phyloP scores from a whole-genome alignment of 2,329 filamentous ascomycete genomes.

The Hypoxylon sp. region DNA sequence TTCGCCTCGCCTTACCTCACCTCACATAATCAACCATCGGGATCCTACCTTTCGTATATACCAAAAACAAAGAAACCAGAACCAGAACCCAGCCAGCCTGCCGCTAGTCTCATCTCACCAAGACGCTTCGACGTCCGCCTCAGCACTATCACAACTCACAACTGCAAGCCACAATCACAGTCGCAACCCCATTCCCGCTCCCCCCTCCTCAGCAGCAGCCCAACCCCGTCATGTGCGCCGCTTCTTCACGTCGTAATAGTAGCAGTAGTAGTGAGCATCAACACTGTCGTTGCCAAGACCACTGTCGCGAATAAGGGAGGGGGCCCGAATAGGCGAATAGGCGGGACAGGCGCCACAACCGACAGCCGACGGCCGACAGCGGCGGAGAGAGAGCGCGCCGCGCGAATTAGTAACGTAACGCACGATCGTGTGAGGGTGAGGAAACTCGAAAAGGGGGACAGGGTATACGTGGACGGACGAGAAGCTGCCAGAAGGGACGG shows the following conservation, averaged over 20 bases:
- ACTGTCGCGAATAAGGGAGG: slow-evolving; percentile 4
- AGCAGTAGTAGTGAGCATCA: background rate
- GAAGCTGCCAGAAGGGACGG: too few species aligned
- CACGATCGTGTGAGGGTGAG: too few species aligned
- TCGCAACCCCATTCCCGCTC: background rate
- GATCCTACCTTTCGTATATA: slow-evolving; percentile 1
- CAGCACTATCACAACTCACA: background rate
- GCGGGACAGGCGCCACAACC: background rate
- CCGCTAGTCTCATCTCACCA: slow-evolving; percentile 9
- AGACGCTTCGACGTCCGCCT: background rate
- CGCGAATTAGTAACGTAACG: too few species aligned
- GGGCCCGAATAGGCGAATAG: background rate
- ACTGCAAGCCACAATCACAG: slow-evolving; percentile 2
- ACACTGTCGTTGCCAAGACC: background rate
- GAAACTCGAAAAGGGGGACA: too few species aligned
- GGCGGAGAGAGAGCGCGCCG: too few species aligned
- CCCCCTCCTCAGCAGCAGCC: background rate
- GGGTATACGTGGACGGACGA: too few species aligned
- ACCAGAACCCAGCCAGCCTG: background rate
- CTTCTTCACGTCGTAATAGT: background rate
- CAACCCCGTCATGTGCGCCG: slow-evolving; percentile 39
- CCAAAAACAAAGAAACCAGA: background rate
- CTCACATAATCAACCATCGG: slow-evolving; percentile 33
- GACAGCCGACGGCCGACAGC: too few species aligned
- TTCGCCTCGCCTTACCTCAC: slow-evolving; percentile 10